Evolutionary conservation across 1,284 basidiomycete species (phyloP).

Genomic region (Leccinum insigne): DNA sequence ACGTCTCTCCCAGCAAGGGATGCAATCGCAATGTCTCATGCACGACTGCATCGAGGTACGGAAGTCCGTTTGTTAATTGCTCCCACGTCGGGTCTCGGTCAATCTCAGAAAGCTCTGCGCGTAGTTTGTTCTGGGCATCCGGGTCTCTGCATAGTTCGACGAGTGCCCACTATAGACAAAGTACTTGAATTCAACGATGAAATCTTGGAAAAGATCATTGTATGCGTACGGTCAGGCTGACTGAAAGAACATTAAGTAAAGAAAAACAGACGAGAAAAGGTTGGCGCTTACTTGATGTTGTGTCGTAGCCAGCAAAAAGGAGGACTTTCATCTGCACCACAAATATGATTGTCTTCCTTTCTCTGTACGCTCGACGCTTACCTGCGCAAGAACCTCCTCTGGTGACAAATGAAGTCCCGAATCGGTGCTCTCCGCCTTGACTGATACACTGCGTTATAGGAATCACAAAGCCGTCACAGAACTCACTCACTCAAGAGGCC

Average conservation of each 20-base stretch:
- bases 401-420: no score
- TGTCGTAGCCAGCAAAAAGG: no score
- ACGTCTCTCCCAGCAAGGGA: conserved; percentile 7
- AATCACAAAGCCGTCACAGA: no score
- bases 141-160: conserved; percentile 21
- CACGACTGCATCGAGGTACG: conserved; percentile 38
- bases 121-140: conserved; percentile 40
- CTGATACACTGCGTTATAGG: no score
- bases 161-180: conserved; percentile 22
- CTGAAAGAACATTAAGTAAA: conserved; percentile 12
- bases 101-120: conserved; percentile 39
- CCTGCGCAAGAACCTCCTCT: no score
- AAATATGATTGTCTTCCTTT: no score
- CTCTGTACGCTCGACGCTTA: no score
- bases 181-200: neutral
- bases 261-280: no score
- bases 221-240: conserved; percentile 19
- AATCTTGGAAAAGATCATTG: neutral
- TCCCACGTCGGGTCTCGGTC: conserved; percentile 35
- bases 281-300: no score
- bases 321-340: no score
- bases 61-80: conserved; percentile 33
- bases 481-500: no score
- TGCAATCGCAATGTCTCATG: conserved; percentile 26
- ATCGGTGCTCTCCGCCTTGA: no score